A percentile compares a stretch with the other conserved stretches of the same genome.
phyloP scores from a whole-genome alignment of 2,329 filamentous ascomycete species.

The Tolypocladium nubicola region DNA sequence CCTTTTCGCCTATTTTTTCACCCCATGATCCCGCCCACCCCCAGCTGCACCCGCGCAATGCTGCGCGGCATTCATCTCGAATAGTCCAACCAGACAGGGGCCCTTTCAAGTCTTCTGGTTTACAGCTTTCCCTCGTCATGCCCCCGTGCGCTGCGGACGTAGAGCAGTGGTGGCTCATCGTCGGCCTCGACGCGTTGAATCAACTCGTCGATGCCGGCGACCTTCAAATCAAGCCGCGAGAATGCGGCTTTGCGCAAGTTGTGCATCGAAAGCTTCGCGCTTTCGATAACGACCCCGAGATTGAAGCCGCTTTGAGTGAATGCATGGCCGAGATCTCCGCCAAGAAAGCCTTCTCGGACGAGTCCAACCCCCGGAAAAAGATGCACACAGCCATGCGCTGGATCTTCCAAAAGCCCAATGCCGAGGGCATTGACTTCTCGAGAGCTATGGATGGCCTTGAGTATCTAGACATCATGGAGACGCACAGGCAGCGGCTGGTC shows the following conservation, averaged over 20 bases:
- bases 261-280: constrained; percentile 17
- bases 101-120: too few relatives aligned
- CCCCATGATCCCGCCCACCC: neutral
- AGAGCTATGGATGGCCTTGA: constrained; percentile 19
- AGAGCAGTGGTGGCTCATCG: constrained; percentile 22
- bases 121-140: constrained; percentile 15
- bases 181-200: constrained; percentile 13
- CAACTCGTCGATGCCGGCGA: constrained; percentile 13
- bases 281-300: constrained; percentile 17
- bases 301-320: constrained; percentile 9
- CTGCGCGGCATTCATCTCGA: neutral
- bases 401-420: constrained; percentile 16
- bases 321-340: constrained; percentile 9
- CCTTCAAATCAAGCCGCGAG: constrained; percentile 8
- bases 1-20: neutral
- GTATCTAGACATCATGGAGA: constrained; percentile 20
- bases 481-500: constrained; percentile 18
- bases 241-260: constrained; percentile 22
- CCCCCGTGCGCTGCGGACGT: constrained; percentile 18
- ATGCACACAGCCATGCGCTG: constrained; percentile 11
- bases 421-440: constrained; percentile 16
- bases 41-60: neutral
- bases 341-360: constrained; percentile 3
- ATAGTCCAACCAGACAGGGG: neutral
- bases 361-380: constrained; percentile 16